These are phyloP conservation scores for Ophiostoma tasmaniense DNA, from an alignment of 2,329 filamentous ascomycete species.

Conservation along the genomic window DNA sequence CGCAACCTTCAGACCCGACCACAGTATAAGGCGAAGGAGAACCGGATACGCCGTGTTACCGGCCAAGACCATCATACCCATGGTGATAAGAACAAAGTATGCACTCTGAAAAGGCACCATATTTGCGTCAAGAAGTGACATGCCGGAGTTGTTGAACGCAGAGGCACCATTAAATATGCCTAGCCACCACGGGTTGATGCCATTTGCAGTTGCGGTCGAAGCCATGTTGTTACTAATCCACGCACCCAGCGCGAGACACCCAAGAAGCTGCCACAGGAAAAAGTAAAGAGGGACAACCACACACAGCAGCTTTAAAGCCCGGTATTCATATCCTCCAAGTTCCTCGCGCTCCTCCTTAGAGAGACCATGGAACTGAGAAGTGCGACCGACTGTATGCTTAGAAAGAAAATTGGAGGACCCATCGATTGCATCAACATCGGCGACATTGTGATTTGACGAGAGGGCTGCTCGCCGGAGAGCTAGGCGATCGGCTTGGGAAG, in stretches of 20 bases:
- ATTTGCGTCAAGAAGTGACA: slow-evolving; percentile 58
- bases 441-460: background rate
- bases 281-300: slow-evolving; percentile 55
- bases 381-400: slow-evolving; percentile 37
- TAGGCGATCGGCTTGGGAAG: background rate
- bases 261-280: slow-evolving; percentile 49
- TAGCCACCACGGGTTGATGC: slow-evolving; percentile 58
- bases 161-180: slow-evolving; percentile 60
- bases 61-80: slow-evolving; percentile 52
- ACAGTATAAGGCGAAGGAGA: slow-evolving; percentile 52
- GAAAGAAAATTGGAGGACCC: slow-evolving; percentile 26
- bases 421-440: background rate
- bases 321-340: slow-evolving; percentile 56
- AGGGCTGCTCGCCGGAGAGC: background rate
- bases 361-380: slow-evolving; percentile 47
- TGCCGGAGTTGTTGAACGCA: slow-evolving; percentile 64
- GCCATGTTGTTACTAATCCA: slow-evolving; percentile 49
- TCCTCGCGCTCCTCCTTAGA: slow-evolving; percentile 45
- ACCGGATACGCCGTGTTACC: slow-evolving; percentile 60
- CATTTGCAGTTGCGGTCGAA: slow-evolving; percentile 42
- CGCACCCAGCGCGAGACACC: slow-evolving; percentile 50
- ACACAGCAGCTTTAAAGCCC: slow-evolving; percentile 50
- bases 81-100: slow-evolving; percentile 42
- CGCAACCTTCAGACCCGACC: slow-evolving; percentile 39
- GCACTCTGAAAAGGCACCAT: slow-evolving; percentile 52